Percentiles rank a stretch among this genome's conserved stretches.
phyloP scores from a whole-genome alignment of 2,329 filamentous ascomycete species.

The Colletotrichum graminicola region DNA sequence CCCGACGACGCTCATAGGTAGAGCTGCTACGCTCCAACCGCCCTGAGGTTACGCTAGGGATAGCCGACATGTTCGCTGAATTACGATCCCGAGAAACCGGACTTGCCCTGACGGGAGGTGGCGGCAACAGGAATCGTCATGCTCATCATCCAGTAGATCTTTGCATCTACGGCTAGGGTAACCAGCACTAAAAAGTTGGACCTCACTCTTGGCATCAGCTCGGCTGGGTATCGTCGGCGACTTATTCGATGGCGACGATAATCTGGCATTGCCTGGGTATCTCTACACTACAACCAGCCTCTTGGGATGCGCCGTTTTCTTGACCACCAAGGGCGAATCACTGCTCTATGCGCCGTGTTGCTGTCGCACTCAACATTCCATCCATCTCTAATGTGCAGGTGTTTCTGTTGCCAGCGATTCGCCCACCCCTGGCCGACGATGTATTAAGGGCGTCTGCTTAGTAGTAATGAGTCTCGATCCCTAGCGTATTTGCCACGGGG shows the following conservation, averaged over 20 bases:
- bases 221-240: conserved; percentile 4
- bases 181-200: conserved; percentile 5
- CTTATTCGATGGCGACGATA: not conserved
- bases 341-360: conserved; percentile 9
- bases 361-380: conserved; percentile 14
- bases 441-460: not conserved
- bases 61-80: conserved; percentile 16
- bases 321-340: conserved; percentile 25
- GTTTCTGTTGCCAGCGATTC: not conserved
- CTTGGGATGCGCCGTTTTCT: conserved; percentile 13
- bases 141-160: conserved; percentile 27
- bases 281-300: conserved; percentile 12
- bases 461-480: not conserved
- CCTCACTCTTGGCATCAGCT: conserved; percentile 5
- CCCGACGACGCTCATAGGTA: not conserved
- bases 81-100: conserved; percentile 6
- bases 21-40: not conserved
- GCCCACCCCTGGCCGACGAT: conserved; percentile 8
- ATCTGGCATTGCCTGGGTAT: conserved; percentile 1
- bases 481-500: conserved; percentile 3
- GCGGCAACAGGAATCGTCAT: conserved; percentile 2
- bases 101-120: not conserved
- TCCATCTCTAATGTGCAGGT: conserved; percentile 3
- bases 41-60: not conserved
- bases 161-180: conserved; percentile 27